phyloP scores from a whole-genome alignment of 495 filamentous ascomycete genomes.

The Hypoxylon perforatum region DNA sequence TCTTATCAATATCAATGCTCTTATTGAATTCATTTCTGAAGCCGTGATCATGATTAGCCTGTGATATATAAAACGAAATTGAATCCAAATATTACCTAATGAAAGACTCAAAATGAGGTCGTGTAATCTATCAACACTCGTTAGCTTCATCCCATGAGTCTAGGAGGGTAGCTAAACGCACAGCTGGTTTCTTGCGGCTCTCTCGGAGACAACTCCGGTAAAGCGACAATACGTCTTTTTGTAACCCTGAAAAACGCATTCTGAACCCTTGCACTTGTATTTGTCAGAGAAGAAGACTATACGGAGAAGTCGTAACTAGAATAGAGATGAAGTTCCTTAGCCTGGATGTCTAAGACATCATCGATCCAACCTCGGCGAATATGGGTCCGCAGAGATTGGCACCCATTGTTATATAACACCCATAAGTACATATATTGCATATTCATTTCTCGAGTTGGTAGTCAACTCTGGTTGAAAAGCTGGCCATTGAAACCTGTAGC shows the following conservation, averaged over 20 bases:
- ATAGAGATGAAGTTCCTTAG: not conserved
- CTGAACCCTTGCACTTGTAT: not conserved
- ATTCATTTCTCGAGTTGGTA: not conserved
- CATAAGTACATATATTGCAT: slow-evolving; percentile 12
- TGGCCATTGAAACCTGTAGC: too few species aligned
- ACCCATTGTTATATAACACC: slow-evolving; percentile 2
- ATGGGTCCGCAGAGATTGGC: not conserved
- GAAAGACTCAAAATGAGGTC: slow-evolving; percentile 54
- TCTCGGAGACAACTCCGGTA: slow-evolving; percentile 88
- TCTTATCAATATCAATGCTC: slow-evolving; percentile 76
- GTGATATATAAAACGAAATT: slow-evolving; percentile 4
- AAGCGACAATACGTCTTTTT: slow-evolving; percentile 85
- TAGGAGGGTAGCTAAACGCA: slow-evolving; percentile 52
- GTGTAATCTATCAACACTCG: slow-evolving; percentile 47
- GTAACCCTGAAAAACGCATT: slow-evolving; percentile 85
- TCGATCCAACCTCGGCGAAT: not conserved
- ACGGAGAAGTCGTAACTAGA: not conserved
- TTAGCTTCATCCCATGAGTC: slow-evolving; percentile 11
- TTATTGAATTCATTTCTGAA: slow-evolving; percentile 80
- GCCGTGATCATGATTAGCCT: slow-evolving; percentile 1
- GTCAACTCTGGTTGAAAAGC: not conserved
- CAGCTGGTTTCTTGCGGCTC: slow-evolving; percentile 81
- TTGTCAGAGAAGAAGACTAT: not conserved
- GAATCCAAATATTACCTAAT: slow-evolving; percentile 43
- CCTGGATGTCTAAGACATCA: slow-evolving; percentile 5